Conservation (phyloP, 805 yeast genomes). For the Suhomyces tanzawaensis region DNA sequence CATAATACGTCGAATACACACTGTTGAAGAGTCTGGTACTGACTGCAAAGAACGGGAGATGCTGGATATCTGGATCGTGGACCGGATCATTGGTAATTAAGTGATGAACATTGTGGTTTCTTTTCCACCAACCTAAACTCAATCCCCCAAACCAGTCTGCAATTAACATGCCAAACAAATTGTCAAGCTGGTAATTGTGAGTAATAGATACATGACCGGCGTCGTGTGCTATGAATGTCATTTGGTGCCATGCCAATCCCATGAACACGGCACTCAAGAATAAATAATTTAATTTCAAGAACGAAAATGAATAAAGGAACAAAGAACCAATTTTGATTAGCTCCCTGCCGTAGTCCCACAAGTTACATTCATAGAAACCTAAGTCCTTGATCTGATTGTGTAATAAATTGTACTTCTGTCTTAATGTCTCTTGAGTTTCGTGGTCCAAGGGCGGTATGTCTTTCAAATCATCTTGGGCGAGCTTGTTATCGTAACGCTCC, state of each 20-base stretch:
- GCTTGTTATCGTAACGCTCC: slow-evolving; percentile 55
- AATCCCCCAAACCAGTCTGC: slow-evolving; percentile 87
- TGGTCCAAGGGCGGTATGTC: slow-evolving; percentile 65
- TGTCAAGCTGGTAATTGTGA: slow-evolving; percentile 75
- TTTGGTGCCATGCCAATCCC: slow-evolving; percentile 86
- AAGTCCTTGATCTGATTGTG: slow-evolving; percentile 53
- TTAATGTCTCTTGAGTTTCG: slow-evolving; percentile 57
- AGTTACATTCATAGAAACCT: slow-evolving; percentile 71
- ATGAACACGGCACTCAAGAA: slow-evolving; percentile 58
- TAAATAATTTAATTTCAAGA: slow-evolving; percentile 46
- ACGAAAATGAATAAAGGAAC: slow-evolving; percentile 47
- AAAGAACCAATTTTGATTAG: slow-evolving; percentile 56
- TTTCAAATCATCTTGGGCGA: slow-evolving; percentile 54
- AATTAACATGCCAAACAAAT: slow-evolving; percentile 64
- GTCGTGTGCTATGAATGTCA: slow-evolving; percentile 85
- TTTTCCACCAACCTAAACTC: slow-evolving; percentile 92
- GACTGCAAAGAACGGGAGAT: slow-evolving; percentile 87
- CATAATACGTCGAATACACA: slow-evolving; percentile 80
- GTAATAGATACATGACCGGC: slow-evolving; percentile 85
- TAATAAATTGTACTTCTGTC: slow-evolving; percentile 57
- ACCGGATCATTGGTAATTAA: slow-evolving; percentile 88
- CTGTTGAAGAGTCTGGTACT: slow-evolving; percentile 65
- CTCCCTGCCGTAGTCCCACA: slow-evolving; percentile 72
- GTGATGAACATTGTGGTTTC: slow-evolving; percentile 93
- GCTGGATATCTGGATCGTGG: slow-evolving; percentile 94